A percentile compares a stretch with the other conserved stretches of the same genome.
Conservation (phyloP, 2,329 filamentous ascomycete species). For the Botryotinia calthae region DNA sequence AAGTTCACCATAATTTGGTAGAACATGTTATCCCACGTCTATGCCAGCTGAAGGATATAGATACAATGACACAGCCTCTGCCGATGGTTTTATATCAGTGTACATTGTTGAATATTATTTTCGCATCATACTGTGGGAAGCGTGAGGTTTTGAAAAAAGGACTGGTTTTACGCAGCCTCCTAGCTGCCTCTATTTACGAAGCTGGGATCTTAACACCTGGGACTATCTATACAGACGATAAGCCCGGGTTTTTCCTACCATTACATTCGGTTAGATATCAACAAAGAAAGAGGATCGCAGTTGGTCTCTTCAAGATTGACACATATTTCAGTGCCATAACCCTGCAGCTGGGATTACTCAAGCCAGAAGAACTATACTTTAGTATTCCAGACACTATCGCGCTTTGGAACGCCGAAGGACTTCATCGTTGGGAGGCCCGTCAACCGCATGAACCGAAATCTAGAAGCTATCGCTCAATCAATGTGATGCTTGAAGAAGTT, state of each 20-base stretch:
- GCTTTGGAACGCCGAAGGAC: slow-evolving; percentile 42
- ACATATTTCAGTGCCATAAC: slow-evolving; percentile 40
- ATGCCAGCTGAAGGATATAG: slow-evolving; percentile 36
- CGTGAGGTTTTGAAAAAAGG: slow-evolving; percentile 35
- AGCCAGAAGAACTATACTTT: slow-evolving; percentile 42
- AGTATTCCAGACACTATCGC: slow-evolving; percentile 39
- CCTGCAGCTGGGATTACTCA: slow-evolving; percentile 39
- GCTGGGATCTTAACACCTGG: slow-evolving; percentile 41
- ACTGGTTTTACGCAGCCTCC: slow-evolving; percentile 40
- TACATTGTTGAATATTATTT: slow-evolving; percentile 42
- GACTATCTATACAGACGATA: slow-evolving; percentile 40
- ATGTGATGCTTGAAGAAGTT: slow-evolving; percentile 24
- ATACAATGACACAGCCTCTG: slow-evolving; percentile 31
- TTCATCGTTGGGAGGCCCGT: slow-evolving; percentile 42
- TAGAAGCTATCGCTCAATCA: slow-evolving; percentile 30
- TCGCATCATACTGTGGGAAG: slow-evolving; percentile 39
- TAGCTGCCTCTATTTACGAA: slow-evolving; percentile 41
- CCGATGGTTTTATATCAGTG: slow-evolving; percentile 37
- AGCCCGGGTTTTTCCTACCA: slow-evolving; percentile 43
- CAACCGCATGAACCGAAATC: slow-evolving; percentile 38
- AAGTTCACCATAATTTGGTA: slow-evolving; percentile 40
- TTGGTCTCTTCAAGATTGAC: slow-evolving; percentile 43
- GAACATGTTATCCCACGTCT: slow-evolving; percentile 29
- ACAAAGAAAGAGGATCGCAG: slow-evolving; percentile 41
- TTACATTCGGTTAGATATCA: slow-evolving; percentile 39